These are phyloP conservation scores for Alternaria sp. DNA, from an alignment of 2,329 filamentous ascomycete species.

Conservation along the genomic window DNA sequence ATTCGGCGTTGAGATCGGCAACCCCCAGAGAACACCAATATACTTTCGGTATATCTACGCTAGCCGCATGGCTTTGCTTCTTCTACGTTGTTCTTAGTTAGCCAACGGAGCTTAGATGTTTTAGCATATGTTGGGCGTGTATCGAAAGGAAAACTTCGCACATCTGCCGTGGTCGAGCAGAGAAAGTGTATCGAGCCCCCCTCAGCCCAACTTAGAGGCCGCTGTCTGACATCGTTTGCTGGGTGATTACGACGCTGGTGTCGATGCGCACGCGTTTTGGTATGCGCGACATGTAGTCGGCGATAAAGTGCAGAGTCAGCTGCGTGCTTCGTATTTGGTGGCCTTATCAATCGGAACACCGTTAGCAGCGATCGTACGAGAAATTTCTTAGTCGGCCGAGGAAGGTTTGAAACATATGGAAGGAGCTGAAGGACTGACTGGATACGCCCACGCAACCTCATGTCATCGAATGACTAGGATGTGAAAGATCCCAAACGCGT, in stretches of 20 bases:
- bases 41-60: neutral
- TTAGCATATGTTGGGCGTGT: constrained; percentile 9
- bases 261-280: neutral
- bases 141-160: constrained; percentile 3
- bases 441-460: neutral
- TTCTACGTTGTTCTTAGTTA: constrained; percentile 10
- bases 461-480: neutral
- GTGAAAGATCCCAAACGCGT: constrained; percentile 1
- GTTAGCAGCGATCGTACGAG: neutral
- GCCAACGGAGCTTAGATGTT: neutral
- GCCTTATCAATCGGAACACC: neutral
- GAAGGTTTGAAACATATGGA: neutral
- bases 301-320: neutral
- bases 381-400: neutral
- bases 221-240: constrained; percentile 6
- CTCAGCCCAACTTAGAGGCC: neutral
- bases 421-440: neutral
- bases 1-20: constrained; percentile 6
- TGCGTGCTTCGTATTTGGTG: constrained; percentile 3
- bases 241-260: constrained; percentile 1
- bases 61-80: constrained; percentile 14
- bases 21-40: neutral
- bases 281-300: constrained; percentile 3
- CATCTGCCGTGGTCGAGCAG: neutral
- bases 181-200: constrained; percentile 6